These are phyloP conservation scores for Penicillium daleae DNA, from an alignment of 495 filamentous ascomycete species.

Conservation along the genomic window DNA sequence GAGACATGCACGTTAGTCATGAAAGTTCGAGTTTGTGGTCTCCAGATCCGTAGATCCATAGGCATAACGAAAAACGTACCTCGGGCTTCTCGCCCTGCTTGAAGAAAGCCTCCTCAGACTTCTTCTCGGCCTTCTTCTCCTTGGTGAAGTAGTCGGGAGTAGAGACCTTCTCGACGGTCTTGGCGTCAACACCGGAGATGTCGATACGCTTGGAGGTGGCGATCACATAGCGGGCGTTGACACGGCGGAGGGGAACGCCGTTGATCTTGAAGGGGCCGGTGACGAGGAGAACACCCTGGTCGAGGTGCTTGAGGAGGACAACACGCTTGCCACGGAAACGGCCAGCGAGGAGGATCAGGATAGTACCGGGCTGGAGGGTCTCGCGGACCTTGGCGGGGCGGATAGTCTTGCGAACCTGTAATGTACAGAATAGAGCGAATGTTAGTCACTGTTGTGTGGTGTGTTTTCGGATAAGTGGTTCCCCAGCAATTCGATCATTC, in stretches of 20 bases:
- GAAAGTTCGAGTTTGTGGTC: neutral
- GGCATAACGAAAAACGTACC: constrained; percentile 59
- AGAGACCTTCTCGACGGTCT: constrained; percentile 82
- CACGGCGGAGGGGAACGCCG: constrained; percentile 95
- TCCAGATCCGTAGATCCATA: neutral
- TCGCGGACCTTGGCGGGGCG: constrained; percentile 81
- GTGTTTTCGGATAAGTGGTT: neutral
- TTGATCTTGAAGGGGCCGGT: constrained; percentile 99
- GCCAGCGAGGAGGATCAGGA: constrained; percentile 98
- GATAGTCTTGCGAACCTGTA: constrained; percentile 91
- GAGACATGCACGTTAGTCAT: constrained; percentile 22
- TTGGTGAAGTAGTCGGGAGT: constrained; percentile 89
- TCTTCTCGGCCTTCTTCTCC: constrained; percentile 90
- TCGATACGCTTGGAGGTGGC: constrained; percentile 92
- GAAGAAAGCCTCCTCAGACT: constrained; percentile 95
- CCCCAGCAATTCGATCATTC: constrained; percentile 6
- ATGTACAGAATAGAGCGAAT: constrained; percentile 28
- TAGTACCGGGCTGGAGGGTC: constrained; percentile 86
- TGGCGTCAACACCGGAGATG: constrained; percentile 77
- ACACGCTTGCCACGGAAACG: constrained; percentile 99
- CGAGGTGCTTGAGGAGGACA: constrained; percentile 94
- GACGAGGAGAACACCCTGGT: constrained; percentile 95
- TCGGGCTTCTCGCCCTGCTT: constrained; percentile 95
- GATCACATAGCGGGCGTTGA: constrained; percentile 99
- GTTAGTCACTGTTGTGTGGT: constrained; percentile 38